Conservation (phyloP, 257 asterid genomes). For the Primulina eburnea region DNA sequence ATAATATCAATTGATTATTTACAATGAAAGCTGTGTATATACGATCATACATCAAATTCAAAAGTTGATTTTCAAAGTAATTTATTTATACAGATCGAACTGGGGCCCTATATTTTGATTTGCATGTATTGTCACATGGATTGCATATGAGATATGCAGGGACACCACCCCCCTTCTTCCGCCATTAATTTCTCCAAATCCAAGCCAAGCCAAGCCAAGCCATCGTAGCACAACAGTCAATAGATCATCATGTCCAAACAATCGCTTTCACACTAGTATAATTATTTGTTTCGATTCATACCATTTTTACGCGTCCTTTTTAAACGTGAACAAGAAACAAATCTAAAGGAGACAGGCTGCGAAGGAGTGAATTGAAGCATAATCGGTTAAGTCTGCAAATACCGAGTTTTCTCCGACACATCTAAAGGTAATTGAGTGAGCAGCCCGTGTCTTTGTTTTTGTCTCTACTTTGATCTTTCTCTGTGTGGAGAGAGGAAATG, state of each 20-base stretch:
- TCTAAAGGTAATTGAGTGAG: background rate
- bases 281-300: background rate
- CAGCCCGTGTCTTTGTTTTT: background rate
- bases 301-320: background rate
- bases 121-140: conserved; percentile 20
- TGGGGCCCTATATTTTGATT: background rate
- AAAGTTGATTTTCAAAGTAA: no score
- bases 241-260: background rate
- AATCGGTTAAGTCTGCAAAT: background rate
- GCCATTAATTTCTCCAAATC: conserved; percentile 21
- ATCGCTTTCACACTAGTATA: conserved; percentile 6
- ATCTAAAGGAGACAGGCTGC: conserved; percentile 21
- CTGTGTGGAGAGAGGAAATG: no score
- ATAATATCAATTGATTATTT: no score
- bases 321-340: conserved; percentile 10
- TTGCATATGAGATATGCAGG: background rate
- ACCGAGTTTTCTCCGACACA: background rate
- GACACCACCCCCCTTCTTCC: background rate
- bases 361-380: conserved; percentile 6
- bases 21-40: no score
- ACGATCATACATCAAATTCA: no score
- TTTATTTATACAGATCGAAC: background rate
- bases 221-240: conserved; percentile 7
- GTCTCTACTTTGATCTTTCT: background rate
- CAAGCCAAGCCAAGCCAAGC: background rate